Conservation (phyloP, 495 filamentous ascomycete species). For the Cercophora sp. region DNA sequence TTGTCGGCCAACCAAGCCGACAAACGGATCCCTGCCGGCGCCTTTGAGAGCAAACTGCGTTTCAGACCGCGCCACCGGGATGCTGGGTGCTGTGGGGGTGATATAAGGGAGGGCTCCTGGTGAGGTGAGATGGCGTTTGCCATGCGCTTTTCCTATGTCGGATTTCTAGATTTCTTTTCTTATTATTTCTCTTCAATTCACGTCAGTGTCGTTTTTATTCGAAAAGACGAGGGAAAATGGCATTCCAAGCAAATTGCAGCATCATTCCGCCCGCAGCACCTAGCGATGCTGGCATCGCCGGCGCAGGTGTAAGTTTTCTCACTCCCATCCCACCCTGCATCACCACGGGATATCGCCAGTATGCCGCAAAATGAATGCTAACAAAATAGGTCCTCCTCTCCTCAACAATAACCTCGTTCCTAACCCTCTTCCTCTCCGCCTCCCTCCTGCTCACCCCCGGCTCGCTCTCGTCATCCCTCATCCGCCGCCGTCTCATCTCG, state of each 20-base stretch:
- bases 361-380: neutral
- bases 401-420: conserved; percentile 52
- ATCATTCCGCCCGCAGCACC: conserved; percentile 36
- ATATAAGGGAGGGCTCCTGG: no score
- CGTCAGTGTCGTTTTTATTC: neutral
- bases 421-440: conserved; percentile 42
- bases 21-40: neutral
- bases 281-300: conserved; percentile 56
- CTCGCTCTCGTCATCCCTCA: conserved; percentile 30
- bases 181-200: neutral
- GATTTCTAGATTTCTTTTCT: neutral
- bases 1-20: neutral
- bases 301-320: conserved; percentile 46
- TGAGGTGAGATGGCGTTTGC: neutral
- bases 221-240: conserved; percentile 14
- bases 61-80: neutral
- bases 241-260: conserved; percentile 38
- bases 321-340: neutral
- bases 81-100: no score
- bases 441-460: conserved; percentile 47
- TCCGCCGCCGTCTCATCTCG: conserved; percentile 54
- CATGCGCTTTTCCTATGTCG: neutral
- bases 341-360: neutral
- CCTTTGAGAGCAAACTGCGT: neutral
- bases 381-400: conserved; percentile 48